Evolutionary conservation across 1,139 yeast species (phyloP), one percentile per base, ranked within the genome.

Genomic region (Scheffersomyces titani): DNA sequence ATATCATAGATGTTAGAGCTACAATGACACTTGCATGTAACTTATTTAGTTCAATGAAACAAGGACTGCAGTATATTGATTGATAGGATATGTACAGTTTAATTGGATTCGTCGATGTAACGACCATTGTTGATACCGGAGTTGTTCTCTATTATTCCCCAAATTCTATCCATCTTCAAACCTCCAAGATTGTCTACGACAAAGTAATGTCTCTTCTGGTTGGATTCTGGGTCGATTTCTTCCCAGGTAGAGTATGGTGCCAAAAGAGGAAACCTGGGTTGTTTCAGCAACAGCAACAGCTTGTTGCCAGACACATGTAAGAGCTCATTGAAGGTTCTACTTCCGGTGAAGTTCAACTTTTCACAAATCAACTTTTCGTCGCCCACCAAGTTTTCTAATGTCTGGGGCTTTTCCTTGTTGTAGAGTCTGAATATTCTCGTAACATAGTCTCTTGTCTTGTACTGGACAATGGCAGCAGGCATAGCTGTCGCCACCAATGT

Each of bases 111-210:
- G 18, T 62, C 69, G 53, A 77, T 69, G 54, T 68, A 76, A 59
- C 96, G 77, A 5, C 96, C 96, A 60, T 87, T 88, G 64, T 89
- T 82, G 5, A 88, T 76, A 0, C 88, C 90, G 52, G 86, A 77
- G 61, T 87, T 85, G 54, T 76, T 76, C 69, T 90, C 96, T 5
- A 89, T 84, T 19, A 89, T 82, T 1, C 94, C 92, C 94, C 97
- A 88, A 4, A 90, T 69, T 55, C 97, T 75, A 65, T 90, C 96
- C 97, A 90, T 90, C 62, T 85, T 85, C 66, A 89, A 75, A 1
- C 96, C 96, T 2, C 96, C 96, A 51, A 89, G 78, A 61, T 90
- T 88, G 66, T 90, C 96, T 7, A 82, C 84, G 3, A 90, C 82
- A 63, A 86, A 89, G 69, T 79, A 85, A 46, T 75, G 73, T 59